Evolutionary conservation across 2,329 filamentous ascomycete species (phyloP).

Genomic region (Arthrobotrys pseudoclavata): DNA sequence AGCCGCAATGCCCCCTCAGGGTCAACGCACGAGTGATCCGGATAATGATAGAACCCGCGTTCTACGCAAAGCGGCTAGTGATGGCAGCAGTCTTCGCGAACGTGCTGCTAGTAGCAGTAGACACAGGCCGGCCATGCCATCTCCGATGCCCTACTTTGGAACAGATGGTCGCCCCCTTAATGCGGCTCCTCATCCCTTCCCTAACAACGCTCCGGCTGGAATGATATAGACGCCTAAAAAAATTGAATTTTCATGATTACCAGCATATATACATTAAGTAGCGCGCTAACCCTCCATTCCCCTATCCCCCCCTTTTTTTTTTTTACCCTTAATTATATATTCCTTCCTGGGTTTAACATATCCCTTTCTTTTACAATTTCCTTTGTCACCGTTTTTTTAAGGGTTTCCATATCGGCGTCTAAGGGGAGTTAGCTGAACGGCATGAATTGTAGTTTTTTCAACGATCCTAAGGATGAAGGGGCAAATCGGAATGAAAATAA

Average conservation of each 20-base stretch:
- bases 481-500: constrained; percentile 39
- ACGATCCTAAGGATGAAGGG: constrained; percentile 45
- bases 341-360: not conserved
- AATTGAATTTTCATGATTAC: constrained; percentile 22
- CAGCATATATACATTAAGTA: constrained; percentile 22
- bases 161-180: constrained; percentile 43
- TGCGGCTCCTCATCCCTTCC: constrained; percentile 35
- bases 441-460: constrained; percentile 42
- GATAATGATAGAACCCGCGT: constrained; percentile 41
- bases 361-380: constrained; percentile 17
- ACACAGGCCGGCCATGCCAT: constrained; percentile 31
- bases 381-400: constrained; percentile 24
- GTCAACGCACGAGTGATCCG: constrained; percentile 51
- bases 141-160: constrained; percentile 46
- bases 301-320: not conserved
- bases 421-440: constrained; percentile 52
- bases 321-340: constrained; percentile 13
- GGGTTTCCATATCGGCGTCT: constrained; percentile 43
- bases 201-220: constrained; percentile 54
- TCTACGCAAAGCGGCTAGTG: constrained; percentile 53
- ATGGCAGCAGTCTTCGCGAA: constrained; percentile 48
- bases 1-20: constrained; percentile 6
- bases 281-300: not conserved
- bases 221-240: constrained; percentile 45
- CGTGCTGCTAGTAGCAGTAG: constrained; percentile 45